Evolutionary conservation across 2,329 filamentous ascomycete species (phyloP), one percentile per base, ranked within the genome.

Genomic region (Penicillium verrucosum): DNA sequence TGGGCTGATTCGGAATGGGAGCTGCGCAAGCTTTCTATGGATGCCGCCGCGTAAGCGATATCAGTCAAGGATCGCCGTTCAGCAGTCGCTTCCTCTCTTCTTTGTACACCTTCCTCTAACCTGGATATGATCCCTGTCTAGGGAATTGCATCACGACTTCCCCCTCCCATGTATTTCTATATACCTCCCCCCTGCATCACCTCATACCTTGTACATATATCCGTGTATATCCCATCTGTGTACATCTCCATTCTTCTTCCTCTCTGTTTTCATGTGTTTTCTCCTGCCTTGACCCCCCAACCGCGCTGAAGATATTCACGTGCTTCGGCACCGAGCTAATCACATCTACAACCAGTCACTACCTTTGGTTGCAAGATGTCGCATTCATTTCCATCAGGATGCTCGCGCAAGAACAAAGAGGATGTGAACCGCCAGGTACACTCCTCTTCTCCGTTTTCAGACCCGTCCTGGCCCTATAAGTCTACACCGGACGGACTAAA

Each of bases 1-100:
- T 96, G 90, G 87, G 84, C 88, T 21, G 72, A 76, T 34, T 70
- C 73, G 27, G 86, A 90, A 63, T 97, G 93, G 93, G 82, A 84
- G 51, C 78, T 91, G 27, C 84, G 85, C 59, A 89, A 93, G 70
- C 85, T 96, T 77, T 83, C 81, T 7, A 87, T 92, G 68, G 59
- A 64, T 44, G 56, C 64, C 58, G 59, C 64, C 52, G 52, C 65
- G 58, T 68, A 71, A 67, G 34, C 37, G 14, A 23, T 14, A 34
- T 36, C 37, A 41, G 23, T 10, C 1, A 16, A 48, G n/a, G 6
- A 38, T 25, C 25, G n/a, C 32, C 14, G 18, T 37, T 34, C 27
- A 36, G 25, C 14, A 29, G 21, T 38, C 9, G 1, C 34, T 12
- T 45, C 12, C 2, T 12, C 44, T 4, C 18, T 21, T 21, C 14